Percentiles rank a stretch among this genome's conserved stretches.
These are phyloP conservation scores for Acorus gramineus DNA, from an alignment of 106 monocot species.

Conservation along the genomic window DNA sequence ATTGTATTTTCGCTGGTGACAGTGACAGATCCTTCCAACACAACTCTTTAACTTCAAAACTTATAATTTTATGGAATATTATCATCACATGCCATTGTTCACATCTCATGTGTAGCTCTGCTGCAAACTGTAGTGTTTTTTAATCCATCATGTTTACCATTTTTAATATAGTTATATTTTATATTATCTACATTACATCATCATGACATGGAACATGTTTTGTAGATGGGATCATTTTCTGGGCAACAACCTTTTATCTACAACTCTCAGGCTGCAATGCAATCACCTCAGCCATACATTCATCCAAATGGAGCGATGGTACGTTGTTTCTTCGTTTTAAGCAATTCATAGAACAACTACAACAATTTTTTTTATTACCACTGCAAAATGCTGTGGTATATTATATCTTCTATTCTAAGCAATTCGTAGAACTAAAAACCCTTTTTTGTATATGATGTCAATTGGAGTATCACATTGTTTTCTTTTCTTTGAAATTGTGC, in stretches of 20 bases:
- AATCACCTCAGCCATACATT: conserved; percentile 32
- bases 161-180: neutral
- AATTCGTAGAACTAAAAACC: neutral
- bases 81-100: too few relatives aligned
- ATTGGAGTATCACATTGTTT: neutral
- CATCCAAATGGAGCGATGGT: conserved; percentile 38
- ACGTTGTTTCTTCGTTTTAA: conserved; percentile 1
- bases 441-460: neutral
- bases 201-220: neutral
- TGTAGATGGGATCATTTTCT: conserved; percentile 40
- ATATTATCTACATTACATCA: neutral
- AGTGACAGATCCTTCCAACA: too few relatives aligned
- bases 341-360: too few relatives aligned
- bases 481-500: neutral
- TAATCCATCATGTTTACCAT: too few relatives aligned
- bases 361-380: too few relatives aligned
- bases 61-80: too few relatives aligned
- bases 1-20: too few relatives aligned
- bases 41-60: too few relatives aligned
- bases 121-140: too few relatives aligned
- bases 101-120: too few relatives aligned
- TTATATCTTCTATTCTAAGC: too few relatives aligned
- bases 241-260: conserved; percentile 33
- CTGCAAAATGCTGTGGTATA: too few relatives aligned
- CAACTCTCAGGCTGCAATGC: conserved; percentile 28